Conservation (phyloP, 768 basidiomycete genomes). For the Mycena olivaceomarginata region DNA sequence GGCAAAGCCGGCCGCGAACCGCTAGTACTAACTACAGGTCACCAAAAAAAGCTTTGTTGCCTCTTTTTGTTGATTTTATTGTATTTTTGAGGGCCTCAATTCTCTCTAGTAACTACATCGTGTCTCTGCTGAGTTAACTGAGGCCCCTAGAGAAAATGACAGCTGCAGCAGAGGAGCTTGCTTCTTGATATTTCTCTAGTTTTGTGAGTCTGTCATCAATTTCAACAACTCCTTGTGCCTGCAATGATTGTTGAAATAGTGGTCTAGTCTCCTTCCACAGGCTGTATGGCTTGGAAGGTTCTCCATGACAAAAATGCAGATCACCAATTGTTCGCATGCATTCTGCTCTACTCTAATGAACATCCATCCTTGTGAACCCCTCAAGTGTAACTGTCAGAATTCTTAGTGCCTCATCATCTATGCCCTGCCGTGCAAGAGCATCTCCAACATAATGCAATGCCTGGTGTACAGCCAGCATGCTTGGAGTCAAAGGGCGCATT, state of each 20-base stretch:
- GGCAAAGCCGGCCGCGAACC: too few relatives aligned
- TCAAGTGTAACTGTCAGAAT: background rate
- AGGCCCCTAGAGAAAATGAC: background rate
- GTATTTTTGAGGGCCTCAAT: too few relatives aligned
- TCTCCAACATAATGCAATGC: background rate
- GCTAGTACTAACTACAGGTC: too few relatives aligned
- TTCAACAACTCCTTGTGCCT: background rate
- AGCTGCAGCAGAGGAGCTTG: background rate
- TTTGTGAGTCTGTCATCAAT: conserved; percentile 1
- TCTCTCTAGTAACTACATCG: too few relatives aligned
- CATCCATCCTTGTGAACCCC: conserved; percentile 8
- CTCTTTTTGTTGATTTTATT: too few relatives aligned
- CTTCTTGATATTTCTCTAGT: background rate
- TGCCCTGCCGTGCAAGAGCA: background rate
- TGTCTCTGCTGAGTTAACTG: too few relatives aligned
- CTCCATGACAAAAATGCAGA: background rate
- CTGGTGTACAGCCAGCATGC: background rate
- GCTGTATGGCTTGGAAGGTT: background rate
- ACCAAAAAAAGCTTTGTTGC: too few relatives aligned
- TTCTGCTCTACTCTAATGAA: background rate
- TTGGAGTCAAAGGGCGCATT: background rate
- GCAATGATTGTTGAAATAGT: conserved; percentile 5
- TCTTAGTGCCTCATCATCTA: background rate
- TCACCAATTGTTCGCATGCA: conserved; percentile 1
- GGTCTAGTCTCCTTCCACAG: conserved; percentile 11